These are phyloP conservation scores for Skeletonema potamos DNA, from an alignment of 108 stramenopile genomes.

Conservation along the genomic window DNA sequence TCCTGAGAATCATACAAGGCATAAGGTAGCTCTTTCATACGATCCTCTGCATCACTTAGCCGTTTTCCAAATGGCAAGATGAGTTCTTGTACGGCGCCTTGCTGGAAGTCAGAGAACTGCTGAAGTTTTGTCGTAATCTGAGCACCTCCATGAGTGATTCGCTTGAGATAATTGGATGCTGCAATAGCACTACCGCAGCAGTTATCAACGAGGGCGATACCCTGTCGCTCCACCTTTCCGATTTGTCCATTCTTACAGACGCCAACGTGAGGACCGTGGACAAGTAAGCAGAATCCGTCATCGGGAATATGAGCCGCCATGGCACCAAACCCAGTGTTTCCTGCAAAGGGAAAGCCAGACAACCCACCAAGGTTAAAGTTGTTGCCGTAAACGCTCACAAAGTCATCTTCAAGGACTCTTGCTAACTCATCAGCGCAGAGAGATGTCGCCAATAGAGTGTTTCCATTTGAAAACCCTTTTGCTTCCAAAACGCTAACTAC, in stretches of 20 bases:
- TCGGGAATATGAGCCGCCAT: constrained; percentile 73
- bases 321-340: constrained; percentile 68
- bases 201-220: constrained; percentile 31
- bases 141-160: constrained; percentile 39
- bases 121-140: constrained; percentile 22
- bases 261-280: constrained; percentile 74
- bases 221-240: constrained; percentile 64
- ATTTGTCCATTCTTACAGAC: constrained; percentile 49
- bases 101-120: constrained; percentile 61
- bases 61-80: constrained; percentile 55
- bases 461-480: constrained; percentile 36
- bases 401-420: constrained; percentile 45
- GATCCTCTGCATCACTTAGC: constrained; percentile 42
- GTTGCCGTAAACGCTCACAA: constrained; percentile 39
- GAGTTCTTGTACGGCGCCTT: constrained; percentile 43
- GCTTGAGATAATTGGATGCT: constrained; percentile 47
- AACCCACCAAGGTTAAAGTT: constrained; percentile 72
- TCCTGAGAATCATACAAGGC: constrained; percentile 33
- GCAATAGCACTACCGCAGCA: constrained; percentile 63
- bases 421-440: constrained; percentile 56
- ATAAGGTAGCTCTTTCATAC: constrained; percentile 29
- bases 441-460: constrained; percentile 54
- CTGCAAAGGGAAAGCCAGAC: constrained; percentile 70
- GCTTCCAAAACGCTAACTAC: constrained; percentile 16
- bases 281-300: constrained; percentile 55